A percentile compares a stretch with the other conserved stretches of the same genome.
Evolutionary conservation across 768 basidiomycete species (phyloP).

Genomic region (Tricholoma sp.): DNA sequence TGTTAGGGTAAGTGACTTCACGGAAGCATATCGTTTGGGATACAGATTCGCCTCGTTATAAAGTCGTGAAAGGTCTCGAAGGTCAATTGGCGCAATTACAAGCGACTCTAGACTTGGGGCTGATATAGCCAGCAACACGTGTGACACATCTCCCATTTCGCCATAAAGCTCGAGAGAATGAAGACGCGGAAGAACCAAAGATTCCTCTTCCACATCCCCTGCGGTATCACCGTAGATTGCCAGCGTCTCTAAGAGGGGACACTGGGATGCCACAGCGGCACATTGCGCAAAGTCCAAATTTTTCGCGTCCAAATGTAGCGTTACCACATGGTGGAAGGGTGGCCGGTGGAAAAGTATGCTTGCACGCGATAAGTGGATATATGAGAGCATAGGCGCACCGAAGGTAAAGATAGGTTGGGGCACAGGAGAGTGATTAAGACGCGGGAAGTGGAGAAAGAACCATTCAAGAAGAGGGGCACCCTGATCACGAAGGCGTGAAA

Average conservation of each 20-base stretch:
- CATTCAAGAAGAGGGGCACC: neutral
- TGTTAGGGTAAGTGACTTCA: neutral
- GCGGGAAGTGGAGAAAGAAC: neutral
- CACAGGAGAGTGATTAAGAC: too few relatives aligned
- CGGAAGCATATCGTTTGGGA: neutral
- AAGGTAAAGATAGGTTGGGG: neutral
- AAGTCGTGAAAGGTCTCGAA: too few relatives aligned
- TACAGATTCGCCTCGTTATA: too few relatives aligned
- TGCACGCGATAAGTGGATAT: neutral
- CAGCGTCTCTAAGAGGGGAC: neutral
- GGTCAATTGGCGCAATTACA: neutral
- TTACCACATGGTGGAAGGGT: neutral
- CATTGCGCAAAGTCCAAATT: neutral
- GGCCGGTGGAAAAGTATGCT: neutral
- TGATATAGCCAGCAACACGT: neutral
- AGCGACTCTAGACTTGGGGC: neutral
- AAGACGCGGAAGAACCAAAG: neutral
- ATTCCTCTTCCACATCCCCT: neutral
- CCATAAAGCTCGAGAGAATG: neutral
- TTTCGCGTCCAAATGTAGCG: neutral
- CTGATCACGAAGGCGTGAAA: neutral
- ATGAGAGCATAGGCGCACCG: neutral
- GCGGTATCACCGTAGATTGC: neutral
- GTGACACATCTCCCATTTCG: neutral
- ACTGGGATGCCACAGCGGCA: neutral